Evolutionary conservation across 768 basidiomycete genomes (phyloP).

Genomic region (Amanita brunnescens): DNA sequence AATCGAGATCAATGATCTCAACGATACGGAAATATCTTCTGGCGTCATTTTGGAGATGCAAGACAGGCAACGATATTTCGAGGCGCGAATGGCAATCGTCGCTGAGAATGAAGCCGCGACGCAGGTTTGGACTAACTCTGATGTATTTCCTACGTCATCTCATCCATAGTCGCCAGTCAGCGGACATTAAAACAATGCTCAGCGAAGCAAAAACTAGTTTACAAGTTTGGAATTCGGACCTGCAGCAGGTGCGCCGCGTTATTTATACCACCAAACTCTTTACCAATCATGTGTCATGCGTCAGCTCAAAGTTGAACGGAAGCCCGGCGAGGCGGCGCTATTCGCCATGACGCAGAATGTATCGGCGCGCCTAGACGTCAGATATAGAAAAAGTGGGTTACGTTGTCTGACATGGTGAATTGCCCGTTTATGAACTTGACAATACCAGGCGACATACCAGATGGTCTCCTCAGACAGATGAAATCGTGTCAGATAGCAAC

Average conservation of each 20-base stretch:
- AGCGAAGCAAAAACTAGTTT: constrained; percentile 38
- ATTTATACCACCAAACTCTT: neutral
- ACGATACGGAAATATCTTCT: constrained; percentile 50
- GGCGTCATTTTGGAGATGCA: constrained; percentile 85
- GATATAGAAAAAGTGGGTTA: constrained; percentile 56
- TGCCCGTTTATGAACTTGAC: constrained; percentile 1
- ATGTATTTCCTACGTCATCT: neutral
- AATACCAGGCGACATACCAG: constrained; percentile 71
- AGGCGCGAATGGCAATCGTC: constrained; percentile 42
- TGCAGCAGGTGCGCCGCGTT: constrained; percentile 41
- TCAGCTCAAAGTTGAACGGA: constrained; percentile 62
- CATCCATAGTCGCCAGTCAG: constrained; percentile 21
- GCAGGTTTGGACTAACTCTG: constrained; percentile 16
- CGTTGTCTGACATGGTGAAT: neutral
- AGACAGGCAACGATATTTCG: constrained; percentile 76
- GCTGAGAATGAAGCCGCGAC: constrained; percentile 21
- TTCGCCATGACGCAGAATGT: constrained; percentile 75
- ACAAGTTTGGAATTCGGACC: constrained; percentile 45
- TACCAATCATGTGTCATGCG: neutral
- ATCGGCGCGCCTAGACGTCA: constrained; percentile 57
- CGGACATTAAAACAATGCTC: constrained; percentile 42
- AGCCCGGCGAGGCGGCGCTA: constrained; percentile 60
- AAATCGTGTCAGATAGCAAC: constrained; percentile 86
- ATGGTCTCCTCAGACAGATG: constrained; percentile 73
- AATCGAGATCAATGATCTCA: constrained; percentile 83